Evolutionary conservation across 495 filamentous ascomycete species (phyloP), one percentile per base, ranked within the genome.

Genomic region (Trichoderma asperelloides): DNA sequence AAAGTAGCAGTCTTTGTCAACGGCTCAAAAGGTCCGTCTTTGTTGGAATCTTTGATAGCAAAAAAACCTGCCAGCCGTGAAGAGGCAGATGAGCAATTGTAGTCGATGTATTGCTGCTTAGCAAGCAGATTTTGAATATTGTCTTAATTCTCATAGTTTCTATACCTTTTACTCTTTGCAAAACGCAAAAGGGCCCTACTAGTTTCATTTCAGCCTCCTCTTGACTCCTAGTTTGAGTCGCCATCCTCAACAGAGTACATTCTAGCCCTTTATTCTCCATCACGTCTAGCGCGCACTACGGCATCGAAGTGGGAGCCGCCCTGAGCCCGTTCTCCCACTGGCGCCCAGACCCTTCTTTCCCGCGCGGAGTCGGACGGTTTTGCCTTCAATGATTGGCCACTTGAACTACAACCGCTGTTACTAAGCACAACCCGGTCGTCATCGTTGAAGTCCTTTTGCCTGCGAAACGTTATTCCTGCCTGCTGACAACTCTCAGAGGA

Each of bases 1-100:
- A 67, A 65, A 39, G 73, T 79, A 47, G 74, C 66, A 63, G 70
- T 81, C 25, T 79, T 73, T 66, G 5, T 37, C 33, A 37, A 37
- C 2, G 33, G 33, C 33, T 37, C 33, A 7, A 37, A 4, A 7
- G 33, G 33, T 37, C 33, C 33, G 9, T 37, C 33, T 37, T 7
- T 37, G 33, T 37, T 37, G 33, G 33, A 37, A 37, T 7, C 5
- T 4, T 7, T 37, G 33, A 7, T 8, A 37, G 33, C 6, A 37
- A 8, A 2, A 33, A 6, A 33, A 33, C 33, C 2, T 37, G 33
- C 33, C 33, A 4, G 9, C 6, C 33, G 33, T 3, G 33, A 37
- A 8, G 33, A 4, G 33, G 33, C 33, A 37, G 33, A 37, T 37
- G 33, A 0, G 33, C 33, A 37, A 37, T 37, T 37, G 33, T 37